phyloP scores from a whole-genome alignment of 2,329 filamentous ascomycete genomes.

The Monosporascus cannonballus region DNA sequence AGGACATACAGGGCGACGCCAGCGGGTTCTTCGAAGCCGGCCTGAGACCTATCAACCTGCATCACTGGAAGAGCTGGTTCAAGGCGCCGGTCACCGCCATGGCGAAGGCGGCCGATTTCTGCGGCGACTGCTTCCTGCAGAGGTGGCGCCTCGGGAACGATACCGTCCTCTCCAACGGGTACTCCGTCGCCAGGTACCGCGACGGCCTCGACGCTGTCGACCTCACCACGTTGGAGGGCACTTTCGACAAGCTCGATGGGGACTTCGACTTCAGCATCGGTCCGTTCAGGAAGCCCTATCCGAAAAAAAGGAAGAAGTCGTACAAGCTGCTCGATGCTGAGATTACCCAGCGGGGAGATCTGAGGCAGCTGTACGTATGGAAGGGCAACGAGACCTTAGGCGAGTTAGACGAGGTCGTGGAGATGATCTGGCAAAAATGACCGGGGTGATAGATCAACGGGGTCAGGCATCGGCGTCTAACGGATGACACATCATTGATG shows the following conservation, averaged over 20 bases:
- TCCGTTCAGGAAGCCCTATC: constrained; percentile 36
- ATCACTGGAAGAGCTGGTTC: constrained; percentile 61
- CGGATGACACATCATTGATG: no score
- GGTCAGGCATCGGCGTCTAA: no score
- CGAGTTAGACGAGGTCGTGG: constrained; percentile 41
- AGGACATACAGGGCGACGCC: constrained; percentile 49
- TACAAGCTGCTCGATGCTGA: constrained; percentile 42
- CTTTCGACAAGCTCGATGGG: constrained; percentile 41
- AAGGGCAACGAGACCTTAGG: constrained; percentile 32
- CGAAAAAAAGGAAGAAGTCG: constrained; percentile 41
- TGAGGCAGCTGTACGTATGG: constrained; percentile 52
- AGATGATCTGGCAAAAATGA: constrained; percentile 41
- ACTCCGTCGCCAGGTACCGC: constrained; percentile 46
- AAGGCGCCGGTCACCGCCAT: constrained; percentile 42
- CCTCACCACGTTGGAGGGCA: constrained; percentile 44
- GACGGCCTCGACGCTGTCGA: constrained; percentile 33
- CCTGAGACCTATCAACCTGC: constrained; percentile 46
- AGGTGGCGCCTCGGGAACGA: constrained; percentile 44
- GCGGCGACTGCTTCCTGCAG: constrained; percentile 53
- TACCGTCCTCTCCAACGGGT: constrained; percentile 52
- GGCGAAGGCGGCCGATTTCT: constrained; percentile 42
- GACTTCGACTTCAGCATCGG: constrained; percentile 49
- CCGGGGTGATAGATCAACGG: neutral
- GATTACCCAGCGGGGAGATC: constrained; percentile 30
- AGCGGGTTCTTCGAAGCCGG: constrained; percentile 57